Conservation (phyloP, 176 grass and related monocot genomes). For the Neostapfia colusana region DNA sequence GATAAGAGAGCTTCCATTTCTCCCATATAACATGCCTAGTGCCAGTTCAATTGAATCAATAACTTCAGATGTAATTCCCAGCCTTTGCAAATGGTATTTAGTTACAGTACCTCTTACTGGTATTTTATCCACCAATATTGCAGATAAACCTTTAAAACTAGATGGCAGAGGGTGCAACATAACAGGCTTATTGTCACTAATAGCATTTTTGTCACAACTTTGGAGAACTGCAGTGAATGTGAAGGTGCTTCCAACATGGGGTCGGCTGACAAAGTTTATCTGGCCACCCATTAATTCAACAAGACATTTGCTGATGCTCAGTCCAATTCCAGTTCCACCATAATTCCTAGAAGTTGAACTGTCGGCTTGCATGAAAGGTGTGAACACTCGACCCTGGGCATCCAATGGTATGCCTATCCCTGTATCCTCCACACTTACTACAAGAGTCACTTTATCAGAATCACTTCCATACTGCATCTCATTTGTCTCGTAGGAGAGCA, state of each 20-base stretch:
- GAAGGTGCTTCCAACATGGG: slow-evolving; percentile 85
- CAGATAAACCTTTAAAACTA: slow-evolving; percentile 68
- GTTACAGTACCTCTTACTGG: slow-evolving; percentile 81
- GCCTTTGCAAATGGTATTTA: slow-evolving; percentile 86
- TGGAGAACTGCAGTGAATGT: slow-evolving; percentile 72
- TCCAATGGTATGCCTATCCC: slow-evolving; percentile 84
- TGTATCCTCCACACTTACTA: slow-evolving; percentile 95
- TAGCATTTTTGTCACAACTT: slow-evolving; percentile 45
- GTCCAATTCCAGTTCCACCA: slow-evolving; percentile 93
- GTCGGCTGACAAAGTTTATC: slow-evolving; percentile 82
- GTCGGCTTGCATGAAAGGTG: slow-evolving; percentile 98
- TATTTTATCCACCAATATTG: slow-evolving; percentile 77
- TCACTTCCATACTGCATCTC: slow-evolving; percentile 41
- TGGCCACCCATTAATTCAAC: slow-evolving; percentile 88
- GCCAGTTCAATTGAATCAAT: slow-evolving; percentile 49
- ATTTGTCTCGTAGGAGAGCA: slow-evolving; percentile 56
- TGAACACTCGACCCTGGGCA: slow-evolving; percentile 78
- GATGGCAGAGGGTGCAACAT: slow-evolving; percentile 63
- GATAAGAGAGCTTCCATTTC: slow-evolving; percentile 58
- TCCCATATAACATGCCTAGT: slow-evolving; percentile 46
- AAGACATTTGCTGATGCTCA: slow-evolving; percentile 93
- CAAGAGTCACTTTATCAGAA: slow-evolving; percentile 70
- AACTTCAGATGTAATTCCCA: slow-evolving; percentile 69
- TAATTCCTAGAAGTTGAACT: slow-evolving; percentile 92
- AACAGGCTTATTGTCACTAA: slow-evolving; percentile 58